A percentile compares a stretch with the other conserved stretches of the same genome.
These are phyloP conservation scores for Paramyrothecium roridum DNA, from an alignment of 2,329 filamentous ascomycete species.

Conservation along the genomic window DNA sequence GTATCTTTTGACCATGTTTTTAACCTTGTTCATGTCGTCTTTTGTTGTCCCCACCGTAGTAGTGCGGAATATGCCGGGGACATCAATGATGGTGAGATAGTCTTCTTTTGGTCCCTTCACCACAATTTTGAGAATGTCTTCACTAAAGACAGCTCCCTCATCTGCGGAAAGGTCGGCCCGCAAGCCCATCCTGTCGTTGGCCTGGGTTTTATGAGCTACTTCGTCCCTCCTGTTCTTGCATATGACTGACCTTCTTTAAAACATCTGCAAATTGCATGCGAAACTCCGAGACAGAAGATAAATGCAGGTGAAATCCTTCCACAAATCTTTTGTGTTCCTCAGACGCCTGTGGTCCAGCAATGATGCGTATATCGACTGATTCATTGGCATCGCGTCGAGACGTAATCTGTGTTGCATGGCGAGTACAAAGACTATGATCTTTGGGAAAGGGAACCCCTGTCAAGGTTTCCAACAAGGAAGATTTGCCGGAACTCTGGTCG, in stretches of 20 bases:
- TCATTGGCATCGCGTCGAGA: conserved; percentile 29
- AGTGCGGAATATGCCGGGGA: conserved; percentile 48
- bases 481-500: conserved; percentile 54
- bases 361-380: conserved; percentile 17
- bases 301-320: too few relatives aligned
- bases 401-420: conserved; percentile 53
- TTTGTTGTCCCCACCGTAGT: conserved; percentile 36
- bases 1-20: conserved; percentile 43
- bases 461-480: conserved; percentile 54
- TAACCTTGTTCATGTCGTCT: conserved; percentile 40
- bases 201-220: too few relatives aligned
- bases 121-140: conserved; percentile 37
- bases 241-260: too few relatives aligned
- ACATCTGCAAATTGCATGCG: too few relatives aligned
- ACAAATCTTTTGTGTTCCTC: too few relatives aligned
- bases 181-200: conserved; percentile 6
- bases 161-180: too few relatives aligned
- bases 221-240: too few relatives aligned
- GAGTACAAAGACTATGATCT: conserved; percentile 50
- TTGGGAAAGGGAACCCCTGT: conserved; percentile 48
- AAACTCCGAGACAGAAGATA: too few relatives aligned
- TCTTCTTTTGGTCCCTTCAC: conserved; percentile 41
- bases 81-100: conserved; percentile 51
- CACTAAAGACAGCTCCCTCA: conserved; percentile 36
- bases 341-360: not conserved